Conservation (phyloP, 768 basidiomycete species). For the Serendipita vermifera region DNA sequence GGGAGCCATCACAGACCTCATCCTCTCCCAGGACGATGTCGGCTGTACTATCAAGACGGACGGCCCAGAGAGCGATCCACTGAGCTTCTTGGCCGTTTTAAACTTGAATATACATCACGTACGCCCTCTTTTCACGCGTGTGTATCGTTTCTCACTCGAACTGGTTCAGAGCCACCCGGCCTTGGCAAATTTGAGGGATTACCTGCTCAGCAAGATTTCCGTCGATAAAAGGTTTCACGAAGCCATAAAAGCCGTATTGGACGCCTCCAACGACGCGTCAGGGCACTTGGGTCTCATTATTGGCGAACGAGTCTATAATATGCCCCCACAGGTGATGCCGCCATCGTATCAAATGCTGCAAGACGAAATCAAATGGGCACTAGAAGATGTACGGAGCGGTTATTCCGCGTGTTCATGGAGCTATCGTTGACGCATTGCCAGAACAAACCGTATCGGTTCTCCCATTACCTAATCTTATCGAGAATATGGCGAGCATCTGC, state of each 20-base stretch:
- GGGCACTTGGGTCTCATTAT: conserved; percentile 70
- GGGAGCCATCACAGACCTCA: conserved; percentile 64
- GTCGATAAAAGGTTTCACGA: conserved; percentile 37
- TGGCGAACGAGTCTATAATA: conserved; percentile 83
- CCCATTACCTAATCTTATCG: conserved; percentile 63
- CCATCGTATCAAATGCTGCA: conserved; percentile 85
- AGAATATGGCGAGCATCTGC: conserved; percentile 62
- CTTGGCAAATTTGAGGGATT: conserved; percentile 54
- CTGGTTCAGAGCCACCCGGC: conserved; percentile 50
- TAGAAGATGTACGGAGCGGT: conserved; percentile 40
- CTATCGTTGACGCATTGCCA: conserved; percentile 14
- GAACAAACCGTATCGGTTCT: conserved; percentile 56
- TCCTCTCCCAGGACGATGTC: conserved; percentile 57
- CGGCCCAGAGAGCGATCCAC: conserved; percentile 79
- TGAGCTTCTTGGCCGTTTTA: conserved; percentile 71
- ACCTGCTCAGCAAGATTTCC: conserved; percentile 51
- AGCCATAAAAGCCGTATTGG: conserved; percentile 42
- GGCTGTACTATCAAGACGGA: conserved; percentile 92
- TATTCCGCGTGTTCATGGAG: not conserved
- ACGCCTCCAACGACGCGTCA: conserved; percentile 27
- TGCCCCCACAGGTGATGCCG: conserved; percentile 86
- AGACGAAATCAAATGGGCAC: conserved; percentile 67
- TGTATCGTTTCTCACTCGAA: not conserved
- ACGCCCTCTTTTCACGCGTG: conserved; percentile 17
- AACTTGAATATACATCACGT: conserved; percentile 63